Percentiles rank a stretch among this genome's conserved stretches.
Conservation (phyloP, 768 basidiomycete species). For the Boletus patriciae region DNA sequence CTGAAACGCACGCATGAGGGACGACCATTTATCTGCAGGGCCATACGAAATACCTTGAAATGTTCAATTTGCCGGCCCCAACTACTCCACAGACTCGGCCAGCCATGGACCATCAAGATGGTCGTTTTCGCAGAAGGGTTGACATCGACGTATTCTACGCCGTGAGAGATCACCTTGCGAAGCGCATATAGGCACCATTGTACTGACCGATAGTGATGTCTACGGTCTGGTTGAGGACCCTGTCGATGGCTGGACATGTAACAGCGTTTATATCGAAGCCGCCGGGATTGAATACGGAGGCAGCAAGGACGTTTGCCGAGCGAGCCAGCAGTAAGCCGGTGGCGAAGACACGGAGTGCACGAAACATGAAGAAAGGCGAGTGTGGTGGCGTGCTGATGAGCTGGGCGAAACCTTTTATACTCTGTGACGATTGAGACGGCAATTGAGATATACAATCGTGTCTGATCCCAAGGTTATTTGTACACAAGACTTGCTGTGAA, state of each 20-base stretch:
- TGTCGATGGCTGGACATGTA: constrained; percentile 44
- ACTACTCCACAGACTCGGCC: constrained; percentile 75
- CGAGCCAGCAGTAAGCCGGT: neutral
- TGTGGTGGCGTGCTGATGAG: neutral
- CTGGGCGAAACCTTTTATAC: neutral
- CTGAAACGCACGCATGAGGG: constrained; percentile 31
- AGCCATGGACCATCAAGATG: constrained; percentile 73
- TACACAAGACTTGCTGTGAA: neutral
- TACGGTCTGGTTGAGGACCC: constrained; percentile 33
- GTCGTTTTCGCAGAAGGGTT: constrained; percentile 53
- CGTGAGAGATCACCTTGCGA: neutral
- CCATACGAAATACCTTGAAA: constrained; percentile 47
- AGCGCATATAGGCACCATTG: constrained; percentile 9
- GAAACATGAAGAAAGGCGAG: neutral
- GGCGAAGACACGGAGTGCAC: neutral
- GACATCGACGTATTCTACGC: constrained; percentile 57
- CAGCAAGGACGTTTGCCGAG: neutral
- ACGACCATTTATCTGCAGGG: neutral
- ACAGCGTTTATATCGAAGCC: constrained; percentile 36
- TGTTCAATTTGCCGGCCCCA: constrained; percentile 72
- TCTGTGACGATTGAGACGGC: neutral
- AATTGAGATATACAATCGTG: too few relatives aligned
- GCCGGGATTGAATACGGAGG: constrained; percentile 38
- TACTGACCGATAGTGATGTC: constrained; percentile 49
- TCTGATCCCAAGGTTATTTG: neutral